A percentile compares a stretch with the other conserved stretches of the same genome.
Conservation (phyloP, 768 basidiomycete genomes). For the Leucosporidium scottii region DNA sequence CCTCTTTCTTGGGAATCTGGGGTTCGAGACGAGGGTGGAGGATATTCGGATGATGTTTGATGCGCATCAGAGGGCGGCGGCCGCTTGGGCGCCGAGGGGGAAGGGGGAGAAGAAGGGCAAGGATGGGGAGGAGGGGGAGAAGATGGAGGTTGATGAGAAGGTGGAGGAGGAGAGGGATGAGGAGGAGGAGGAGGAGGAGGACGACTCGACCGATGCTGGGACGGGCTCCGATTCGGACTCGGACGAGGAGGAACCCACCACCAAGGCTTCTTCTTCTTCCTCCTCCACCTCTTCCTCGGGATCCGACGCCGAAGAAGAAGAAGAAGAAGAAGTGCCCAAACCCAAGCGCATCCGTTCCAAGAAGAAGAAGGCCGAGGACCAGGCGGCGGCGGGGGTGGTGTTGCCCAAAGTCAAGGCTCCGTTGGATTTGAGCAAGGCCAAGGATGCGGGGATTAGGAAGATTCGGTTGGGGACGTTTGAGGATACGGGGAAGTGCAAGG, state of each 20-base stretch:
- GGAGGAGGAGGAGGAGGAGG: constrained; percentile 31
- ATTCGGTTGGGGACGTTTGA: constrained; percentile 93
- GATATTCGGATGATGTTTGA: constrained; percentile 67
- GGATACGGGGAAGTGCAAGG: constrained; percentile 90
- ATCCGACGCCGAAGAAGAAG: constrained; percentile 31
- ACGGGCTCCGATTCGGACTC: too few species aligned
- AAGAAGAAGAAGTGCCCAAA: constrained; percentile 30
- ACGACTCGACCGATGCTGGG: too few species aligned
- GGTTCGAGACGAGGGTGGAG: constrained; percentile 70
- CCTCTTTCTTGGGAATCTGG: constrained; percentile 86
- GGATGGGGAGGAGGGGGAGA: constrained; percentile 35
- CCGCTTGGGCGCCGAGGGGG: constrained; percentile 39
- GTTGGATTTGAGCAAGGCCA: constrained; percentile 23
- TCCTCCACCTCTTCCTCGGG: too few species aligned
- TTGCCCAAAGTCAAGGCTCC: constrained; percentile 3
- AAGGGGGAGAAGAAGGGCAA: constrained; percentile 28
- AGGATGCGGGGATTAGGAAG: constrained; percentile 51
- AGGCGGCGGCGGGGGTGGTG: too few species aligned
- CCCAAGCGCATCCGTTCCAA: constrained; percentile 13
- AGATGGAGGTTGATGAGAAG: constrained; percentile 14
- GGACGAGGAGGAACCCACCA: too few species aligned
- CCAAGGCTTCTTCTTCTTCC: too few species aligned
- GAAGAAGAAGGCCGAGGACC: constrained; percentile 1
- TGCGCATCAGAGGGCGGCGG: constrained; percentile 49
- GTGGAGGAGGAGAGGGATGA: constrained; percentile 34